Evolutionary conservation across 257 asterid genomes (phyloP), one percentile per base, ranked within the genome.

Genomic region (Oldenlandia corymbosa): DNA sequence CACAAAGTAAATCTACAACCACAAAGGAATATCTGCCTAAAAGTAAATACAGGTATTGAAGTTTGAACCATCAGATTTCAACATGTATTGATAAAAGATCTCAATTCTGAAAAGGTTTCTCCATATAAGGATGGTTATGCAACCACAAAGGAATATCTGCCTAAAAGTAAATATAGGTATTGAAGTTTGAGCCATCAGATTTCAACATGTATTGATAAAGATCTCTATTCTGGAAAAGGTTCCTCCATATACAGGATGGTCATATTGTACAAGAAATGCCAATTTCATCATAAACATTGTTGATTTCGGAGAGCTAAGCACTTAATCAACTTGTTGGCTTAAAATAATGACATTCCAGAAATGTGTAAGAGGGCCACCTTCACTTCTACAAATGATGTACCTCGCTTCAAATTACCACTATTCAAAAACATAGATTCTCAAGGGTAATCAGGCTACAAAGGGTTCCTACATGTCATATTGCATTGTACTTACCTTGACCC

Each of bases 401-500:
- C 3, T 10, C 12, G n/a, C 58, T 53, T 28, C 10, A n/a, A 3
- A 42, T 3, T 34, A 3, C 39, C 4, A 45, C 17, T n/a, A 17
- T 16, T 47, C n/a, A 67, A 47, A 46, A 67, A 58, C 17, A 11
- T 46, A 7, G 52, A 5, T 46, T 23, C 27, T 20, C 34, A 3
- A 18, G n/a, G n/a, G n/a, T n/a, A n/a, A n/a, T n/a, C n/a, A 21
- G 18, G 34, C 17, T 31, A 50, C 24, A 30, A n/a, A 54, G 37
- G 24, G 45, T 45, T 30, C n/a, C 34, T 17, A 1, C 7, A 52
- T 62, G 31, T 26, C 28, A 13, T 56, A 21, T 52, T 58, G 43
- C 7, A 10, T 27, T 23, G 60, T 32, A 73, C 76, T 68, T 59
- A 83, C 98, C 96, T 78, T 87, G 91, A 63, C 82, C 66, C 27